A percentile compares a stretch with the other conserved stretches of the same genome.
Conservation (phyloP, 352 stramenopile species). For the Pythium scleroteichum region DNA sequence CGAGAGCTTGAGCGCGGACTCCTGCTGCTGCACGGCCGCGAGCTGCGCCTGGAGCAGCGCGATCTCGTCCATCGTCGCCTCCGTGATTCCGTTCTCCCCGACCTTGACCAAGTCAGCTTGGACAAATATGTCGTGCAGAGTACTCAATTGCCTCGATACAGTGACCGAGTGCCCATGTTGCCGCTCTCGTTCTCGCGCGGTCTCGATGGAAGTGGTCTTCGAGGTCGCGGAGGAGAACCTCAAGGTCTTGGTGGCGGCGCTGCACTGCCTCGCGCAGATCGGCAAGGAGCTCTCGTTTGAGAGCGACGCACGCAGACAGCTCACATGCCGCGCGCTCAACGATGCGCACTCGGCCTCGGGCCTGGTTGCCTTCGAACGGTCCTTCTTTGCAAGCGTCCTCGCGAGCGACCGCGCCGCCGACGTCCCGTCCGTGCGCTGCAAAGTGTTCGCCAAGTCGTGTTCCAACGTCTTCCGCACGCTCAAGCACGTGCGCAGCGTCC, state of each 20-base stretch:
- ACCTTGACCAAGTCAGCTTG: no score
- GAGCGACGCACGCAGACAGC: conserved; percentile 44
- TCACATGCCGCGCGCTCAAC: conserved; percentile 78
- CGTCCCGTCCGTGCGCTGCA: conserved; percentile 64
- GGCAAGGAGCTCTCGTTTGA: conserved; percentile 82
- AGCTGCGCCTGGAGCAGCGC: conserved; percentile 77
- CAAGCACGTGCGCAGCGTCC: conserved; percentile 78
- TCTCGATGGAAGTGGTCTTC: conserved; percentile 65
- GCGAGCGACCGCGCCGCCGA: conserved; percentile 10
- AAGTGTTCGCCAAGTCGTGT: conserved; percentile 75
- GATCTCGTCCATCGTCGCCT: conserved; percentile 76
- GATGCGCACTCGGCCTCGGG: conserved; percentile 81
- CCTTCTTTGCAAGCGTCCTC: conserved; percentile 59
- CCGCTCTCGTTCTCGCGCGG: not conserved
- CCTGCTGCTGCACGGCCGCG: conserved; percentile 77
- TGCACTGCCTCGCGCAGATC: conserved; percentile 77
- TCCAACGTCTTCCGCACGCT: conserved; percentile 82
- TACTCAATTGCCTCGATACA: not conserved
- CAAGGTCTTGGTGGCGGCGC: conserved; percentile 72
- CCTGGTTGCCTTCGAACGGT: conserved; percentile 56
- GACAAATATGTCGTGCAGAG: conserved; percentile 5
- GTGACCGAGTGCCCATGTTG: conserved; percentile 15
- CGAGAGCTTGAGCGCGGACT: conserved; percentile 75
- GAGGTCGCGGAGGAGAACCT: conserved; percentile 78
- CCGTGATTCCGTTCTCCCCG: not conserved